Percentiles rank a stretch among this genome's conserved stretches.
Conservation (phyloP, 2,329 filamentous ascomycete species). For the Huntiella moniliformis region DNA sequence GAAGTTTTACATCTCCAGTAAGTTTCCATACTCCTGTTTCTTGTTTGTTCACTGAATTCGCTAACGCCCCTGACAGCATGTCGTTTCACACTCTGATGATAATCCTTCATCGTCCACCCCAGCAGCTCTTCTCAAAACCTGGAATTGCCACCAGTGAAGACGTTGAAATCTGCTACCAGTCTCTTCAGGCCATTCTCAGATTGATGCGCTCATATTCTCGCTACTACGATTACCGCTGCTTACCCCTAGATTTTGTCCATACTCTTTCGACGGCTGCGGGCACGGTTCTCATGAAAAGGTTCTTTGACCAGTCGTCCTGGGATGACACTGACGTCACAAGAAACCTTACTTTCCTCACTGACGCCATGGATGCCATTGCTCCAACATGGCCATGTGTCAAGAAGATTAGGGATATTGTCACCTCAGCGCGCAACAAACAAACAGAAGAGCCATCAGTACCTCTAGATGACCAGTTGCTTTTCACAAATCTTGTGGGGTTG, state of each 20-base stretch:
- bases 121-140: slow-evolving; percentile 23
- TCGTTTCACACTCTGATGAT: slow-evolving; percentile 33
- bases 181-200: slow-evolving; percentile 25
- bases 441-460: neutral
- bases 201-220: slow-evolving; percentile 26
- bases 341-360: slow-evolving; percentile 28
- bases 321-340: slow-evolving; percentile 28
- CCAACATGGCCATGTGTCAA: slow-evolving; percentile 28
- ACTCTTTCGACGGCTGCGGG: slow-evolving; percentile 29
- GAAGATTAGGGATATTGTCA: slow-evolving; percentile 22
- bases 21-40: neutral
- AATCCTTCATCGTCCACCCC: slow-evolving; percentile 30
- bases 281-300: slow-evolving; percentile 27
- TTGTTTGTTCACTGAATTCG: neutral
- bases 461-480: neutral
- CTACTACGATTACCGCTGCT: slow-evolving; percentile 24
- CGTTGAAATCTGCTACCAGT: slow-evolving; percentile 31
- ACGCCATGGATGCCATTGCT: slow-evolving; percentile 33
- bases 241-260: slow-evolving; percentile 30
- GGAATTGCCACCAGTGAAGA: slow-evolving; percentile 24
- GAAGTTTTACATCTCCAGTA: slow-evolving; percentile 28
- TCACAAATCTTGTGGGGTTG: slow-evolving; percentile 4
- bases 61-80: slow-evolving; percentile 17
- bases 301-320: slow-evolving; percentile 22
- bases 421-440: slow-evolving; percentile 13